Conservation (phyloP, 257 asterid genomes). For the Rhazya stricta region DNA sequence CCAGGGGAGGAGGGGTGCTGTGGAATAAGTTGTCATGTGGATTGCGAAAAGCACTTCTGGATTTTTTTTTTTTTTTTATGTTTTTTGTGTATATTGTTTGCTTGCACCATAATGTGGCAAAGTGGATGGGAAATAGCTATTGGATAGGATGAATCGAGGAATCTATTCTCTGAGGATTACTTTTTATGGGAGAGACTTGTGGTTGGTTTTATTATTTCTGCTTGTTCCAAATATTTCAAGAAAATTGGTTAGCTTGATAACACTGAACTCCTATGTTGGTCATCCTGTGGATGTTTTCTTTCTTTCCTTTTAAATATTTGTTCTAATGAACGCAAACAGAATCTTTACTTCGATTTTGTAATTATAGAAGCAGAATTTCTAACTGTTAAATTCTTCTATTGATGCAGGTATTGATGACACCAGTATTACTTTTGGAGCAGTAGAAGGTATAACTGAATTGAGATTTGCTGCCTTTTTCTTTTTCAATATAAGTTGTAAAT, state of each 20-base stretch:
- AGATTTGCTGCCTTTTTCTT: not conserved
- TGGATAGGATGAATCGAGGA: not conserved
- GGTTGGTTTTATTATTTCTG: not conserved
- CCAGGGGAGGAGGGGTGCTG: not conserved
- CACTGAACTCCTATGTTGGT: not conserved
- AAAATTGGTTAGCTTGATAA: not conserved
- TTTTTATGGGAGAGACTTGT: not conserved
- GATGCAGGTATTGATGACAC: constrained; percentile 31
- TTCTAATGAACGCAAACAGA: not conserved
- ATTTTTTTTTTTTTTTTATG: not conserved
- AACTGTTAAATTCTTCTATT: not conserved
- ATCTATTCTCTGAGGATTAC: not conserved
- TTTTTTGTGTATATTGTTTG: not conserved
- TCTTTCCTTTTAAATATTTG: not conserved
- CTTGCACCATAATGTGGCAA: not conserved
- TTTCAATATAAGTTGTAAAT: not conserved
- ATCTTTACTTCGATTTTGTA: not conserved
- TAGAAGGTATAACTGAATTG: constrained; percentile 22
- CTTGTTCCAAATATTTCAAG: not conserved
- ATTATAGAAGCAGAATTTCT: not conserved
- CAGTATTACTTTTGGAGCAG: constrained; percentile 25
- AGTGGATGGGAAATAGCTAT: not conserved
- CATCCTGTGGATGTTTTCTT: not conserved
- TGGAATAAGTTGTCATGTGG: not conserved
- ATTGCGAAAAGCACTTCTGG: not conserved